phyloP scores from a whole-genome alignment of 2,329 filamentous ascomycete species.

The Dothiorella sarmentorum region DNA sequence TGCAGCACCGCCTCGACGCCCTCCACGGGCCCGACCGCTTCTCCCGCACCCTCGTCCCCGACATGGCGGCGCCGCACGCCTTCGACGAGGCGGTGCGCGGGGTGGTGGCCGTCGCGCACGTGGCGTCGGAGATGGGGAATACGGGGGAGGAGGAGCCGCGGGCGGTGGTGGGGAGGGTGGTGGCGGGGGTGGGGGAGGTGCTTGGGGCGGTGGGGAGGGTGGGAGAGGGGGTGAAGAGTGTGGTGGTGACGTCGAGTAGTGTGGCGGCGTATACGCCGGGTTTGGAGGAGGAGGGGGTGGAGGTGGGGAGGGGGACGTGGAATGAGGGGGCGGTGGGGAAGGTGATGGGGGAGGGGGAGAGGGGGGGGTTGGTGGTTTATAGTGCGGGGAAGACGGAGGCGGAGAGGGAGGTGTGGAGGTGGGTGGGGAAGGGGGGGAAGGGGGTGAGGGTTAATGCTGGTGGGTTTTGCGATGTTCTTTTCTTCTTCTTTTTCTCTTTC shows the following conservation, averaged over 20 bases:
- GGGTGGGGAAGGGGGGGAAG: conserved; percentile 42
- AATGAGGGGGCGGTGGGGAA: conserved; percentile 33
- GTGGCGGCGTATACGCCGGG: conserved; percentile 24
- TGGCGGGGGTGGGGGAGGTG: conserved; percentile 37
- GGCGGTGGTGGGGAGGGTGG: conserved; percentile 41
- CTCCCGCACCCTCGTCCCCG: conserved; percentile 29
- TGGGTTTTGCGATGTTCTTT: neutral
- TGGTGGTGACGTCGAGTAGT: conserved; percentile 32
- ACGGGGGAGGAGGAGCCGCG: conserved; percentile 38
- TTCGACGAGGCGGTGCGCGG: conserved; percentile 32
- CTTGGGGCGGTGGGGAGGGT: conserved; percentile 41
- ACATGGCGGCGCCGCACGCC: conserved; percentile 27
- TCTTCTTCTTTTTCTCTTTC: neutral
- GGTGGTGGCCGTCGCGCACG: conserved; percentile 44
- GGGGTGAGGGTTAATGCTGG: conserved; percentile 43
- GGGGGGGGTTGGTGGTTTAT: conserved; percentile 36
- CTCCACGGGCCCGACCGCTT: conserved; percentile 27
- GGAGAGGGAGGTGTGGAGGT: conserved; percentile 49
- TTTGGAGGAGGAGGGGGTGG: conserved; percentile 31
- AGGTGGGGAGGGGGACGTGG: conserved; percentile 29
- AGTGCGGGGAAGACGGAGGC: conserved; percentile 46
- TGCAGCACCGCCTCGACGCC: conserved; percentile 28
- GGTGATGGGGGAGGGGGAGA: conserved; percentile 30
- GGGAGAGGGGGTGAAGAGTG: conserved; percentile 29
- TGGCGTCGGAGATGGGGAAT: conserved; percentile 40